Evolutionary conservation across 441 rosid species (phyloP).

Genomic region (Adansonia gregorii): DNA sequence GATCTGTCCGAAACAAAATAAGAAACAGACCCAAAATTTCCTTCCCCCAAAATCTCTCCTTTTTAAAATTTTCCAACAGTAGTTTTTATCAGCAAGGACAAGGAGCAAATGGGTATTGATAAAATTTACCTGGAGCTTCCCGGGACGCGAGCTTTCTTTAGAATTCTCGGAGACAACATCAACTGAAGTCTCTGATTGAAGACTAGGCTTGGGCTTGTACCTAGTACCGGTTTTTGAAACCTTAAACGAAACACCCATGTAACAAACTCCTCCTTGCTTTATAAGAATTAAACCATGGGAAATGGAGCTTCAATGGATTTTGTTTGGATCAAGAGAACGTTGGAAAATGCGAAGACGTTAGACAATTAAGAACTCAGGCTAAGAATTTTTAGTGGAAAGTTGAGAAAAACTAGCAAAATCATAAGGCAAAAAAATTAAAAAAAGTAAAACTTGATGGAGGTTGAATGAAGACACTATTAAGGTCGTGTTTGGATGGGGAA

Average conservation of each 20-base stretch:
- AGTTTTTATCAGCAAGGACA: background rate
- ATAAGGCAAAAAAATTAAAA: background rate
- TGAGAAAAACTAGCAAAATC: background rate
- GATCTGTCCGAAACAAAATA: conserved; percentile 16
- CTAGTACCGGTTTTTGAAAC: conserved; percentile 72
- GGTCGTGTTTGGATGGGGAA: background rate
- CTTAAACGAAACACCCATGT: conserved; percentile 89
- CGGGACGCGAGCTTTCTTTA: conserved; percentile 41
- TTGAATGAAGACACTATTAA: background rate
- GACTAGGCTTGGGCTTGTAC: conserved; percentile 57
- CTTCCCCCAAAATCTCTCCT: background rate
- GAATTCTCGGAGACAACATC: conserved; percentile 46
- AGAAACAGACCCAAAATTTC: background rate
- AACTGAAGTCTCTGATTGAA: conserved; percentile 41
- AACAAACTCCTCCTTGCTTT: background rate
- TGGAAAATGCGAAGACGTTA: conserved; percentile 1
- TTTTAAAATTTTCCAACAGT: conserved; percentile 4
- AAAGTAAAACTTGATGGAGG: background rate
- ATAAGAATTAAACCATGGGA: conserved; percentile 13
- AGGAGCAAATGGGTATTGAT: background rate
- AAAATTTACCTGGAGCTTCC: conserved; percentile 52
- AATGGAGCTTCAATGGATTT: background rate
- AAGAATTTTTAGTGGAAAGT: background rate
- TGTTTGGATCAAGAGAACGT: conserved; percentile 21
- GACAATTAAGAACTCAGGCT: background rate